phyloP scores from a whole-genome alignment of 305 asterid species.

The Rubia peregrina region DNA sequence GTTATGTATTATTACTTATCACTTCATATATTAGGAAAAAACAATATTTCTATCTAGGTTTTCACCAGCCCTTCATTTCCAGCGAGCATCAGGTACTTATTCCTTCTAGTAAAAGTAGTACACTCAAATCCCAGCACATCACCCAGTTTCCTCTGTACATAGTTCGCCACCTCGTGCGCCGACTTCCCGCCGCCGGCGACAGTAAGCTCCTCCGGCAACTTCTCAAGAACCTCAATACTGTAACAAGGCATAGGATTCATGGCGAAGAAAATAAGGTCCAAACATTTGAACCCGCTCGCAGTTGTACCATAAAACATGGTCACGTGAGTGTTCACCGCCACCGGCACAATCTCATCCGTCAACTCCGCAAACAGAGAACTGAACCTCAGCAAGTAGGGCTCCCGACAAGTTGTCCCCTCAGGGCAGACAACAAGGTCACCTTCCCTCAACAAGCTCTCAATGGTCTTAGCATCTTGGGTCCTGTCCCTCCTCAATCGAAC shows the following conservation, averaged over 20 bases:
- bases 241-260: slow-evolving; percentile 79
- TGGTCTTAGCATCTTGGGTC: slow-evolving; percentile 39
- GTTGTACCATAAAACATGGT: slow-evolving; percentile 87
- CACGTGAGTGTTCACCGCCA: slow-evolving; percentile 55
- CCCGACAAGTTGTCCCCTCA: slow-evolving; percentile 89
- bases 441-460: slow-evolving; percentile 42
- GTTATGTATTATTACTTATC: not conserved
- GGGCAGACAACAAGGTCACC: slow-evolving; percentile 86
- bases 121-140: slow-evolving; percentile 76
- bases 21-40: not conserved
- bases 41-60: not conserved
- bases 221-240: slow-evolving; percentile 42
- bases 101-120: slow-evolving; percentile 62
- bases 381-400: slow-evolving; percentile 72
- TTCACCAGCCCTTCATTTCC: slow-evolving; percentile 79
- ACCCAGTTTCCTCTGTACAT: slow-evolving; percentile 50
- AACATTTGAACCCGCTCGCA: slow-evolving; percentile 78
- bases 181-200: slow-evolving; percentile 70
- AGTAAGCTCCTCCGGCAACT: slow-evolving; percentile 48
- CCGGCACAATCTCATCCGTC: slow-evolving; percentile 79
- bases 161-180: slow-evolving; percentile 68
- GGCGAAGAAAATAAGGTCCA: slow-evolving; percentile 68
- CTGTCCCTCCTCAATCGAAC: slow-evolving; percentile 62
- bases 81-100: slow-evolving; percentile 81
- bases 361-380: slow-evolving; percentile 78